phyloP scores from a whole-genome alignment of 176 grass and related monocot species.

The Phyllostachys edulis region DNA sequence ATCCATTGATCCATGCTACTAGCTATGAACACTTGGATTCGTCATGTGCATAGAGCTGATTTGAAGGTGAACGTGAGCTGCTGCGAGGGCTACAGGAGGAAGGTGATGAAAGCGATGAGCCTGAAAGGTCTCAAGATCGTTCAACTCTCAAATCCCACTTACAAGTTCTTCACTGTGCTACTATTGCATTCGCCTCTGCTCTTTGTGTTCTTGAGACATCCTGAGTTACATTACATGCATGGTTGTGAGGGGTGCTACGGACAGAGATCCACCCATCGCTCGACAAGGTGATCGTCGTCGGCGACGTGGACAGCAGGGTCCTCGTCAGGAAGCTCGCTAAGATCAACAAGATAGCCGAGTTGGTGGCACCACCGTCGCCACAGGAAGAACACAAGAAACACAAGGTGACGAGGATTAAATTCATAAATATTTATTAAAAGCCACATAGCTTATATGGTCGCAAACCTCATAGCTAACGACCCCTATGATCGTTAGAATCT shows the following conservation, averaged over 20 bases:
- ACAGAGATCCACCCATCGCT: constrained; percentile 79
- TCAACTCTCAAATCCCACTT: neutral
- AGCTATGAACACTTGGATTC: neutral
- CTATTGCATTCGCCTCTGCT: neutral
- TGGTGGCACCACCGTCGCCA: neutral
- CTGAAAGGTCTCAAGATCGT: constrained; percentile 49
- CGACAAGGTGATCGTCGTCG: constrained; percentile 70
- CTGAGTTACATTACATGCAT: neutral
- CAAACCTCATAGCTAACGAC: no score
- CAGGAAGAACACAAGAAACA: constrained; percentile 27
- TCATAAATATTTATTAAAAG: no score
- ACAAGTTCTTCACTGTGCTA: neutral
- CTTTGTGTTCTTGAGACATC: no score
- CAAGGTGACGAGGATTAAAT: no score
- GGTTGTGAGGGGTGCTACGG: constrained; percentile 60
- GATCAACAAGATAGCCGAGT: constrained; percentile 71
- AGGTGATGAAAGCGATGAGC: constrained; percentile 84
- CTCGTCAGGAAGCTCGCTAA: constrained; percentile 77
- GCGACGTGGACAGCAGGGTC: constrained; percentile 62
- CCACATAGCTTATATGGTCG: no score
- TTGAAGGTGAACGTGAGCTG: constrained; percentile 91
- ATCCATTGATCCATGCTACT: neutral
- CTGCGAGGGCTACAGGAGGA: constrained; percentile 89
- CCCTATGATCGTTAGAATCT: no score
- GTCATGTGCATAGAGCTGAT: constrained; percentile 70